Percentiles rank a stretch among this genome's conserved stretches.
Conservation (phyloP, 2,329 filamentous ascomycete genomes). For the Paracorniculantispora psalliotae region DNA sequence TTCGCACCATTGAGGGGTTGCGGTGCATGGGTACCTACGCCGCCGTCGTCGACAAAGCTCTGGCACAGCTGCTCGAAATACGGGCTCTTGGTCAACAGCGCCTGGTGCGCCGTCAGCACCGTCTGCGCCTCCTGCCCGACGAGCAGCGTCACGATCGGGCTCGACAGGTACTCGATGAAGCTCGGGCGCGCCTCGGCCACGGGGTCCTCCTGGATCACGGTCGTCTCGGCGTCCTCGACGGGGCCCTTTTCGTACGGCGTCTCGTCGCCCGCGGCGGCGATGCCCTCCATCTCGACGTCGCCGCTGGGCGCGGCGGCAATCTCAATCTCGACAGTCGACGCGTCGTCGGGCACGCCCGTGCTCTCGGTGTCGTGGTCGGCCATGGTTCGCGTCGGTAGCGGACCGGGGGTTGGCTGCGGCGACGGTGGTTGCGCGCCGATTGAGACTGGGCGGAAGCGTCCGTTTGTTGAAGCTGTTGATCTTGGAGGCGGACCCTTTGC, state of each 20-base stretch:
- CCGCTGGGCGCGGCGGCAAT: conserved; percentile 20
- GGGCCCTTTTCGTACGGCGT: conserved; percentile 28
- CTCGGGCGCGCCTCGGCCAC: conserved; percentile 32
- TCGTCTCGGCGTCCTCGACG: conserved; percentile 26
- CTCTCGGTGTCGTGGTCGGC: conserved; percentile 21
- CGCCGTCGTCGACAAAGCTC: conserved; percentile 55
- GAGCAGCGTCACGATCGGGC: conserved; percentile 64
- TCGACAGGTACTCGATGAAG: conserved; percentile 59
- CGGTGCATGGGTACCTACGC: conserved; percentile 41
- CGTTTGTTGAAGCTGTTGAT: no score
- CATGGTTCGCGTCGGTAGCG: no score
- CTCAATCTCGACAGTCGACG: conserved; percentile 17
- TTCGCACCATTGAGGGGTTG: background rate
- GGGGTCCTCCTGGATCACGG: conserved; percentile 32
- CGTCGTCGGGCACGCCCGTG: conserved; percentile 15
- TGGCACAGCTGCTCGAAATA: conserved; percentile 63
- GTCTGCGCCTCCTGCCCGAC: conserved; percentile 59
- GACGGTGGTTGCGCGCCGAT: background rate
- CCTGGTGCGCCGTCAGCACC: conserved; percentile 74
- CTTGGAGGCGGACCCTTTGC: no score
- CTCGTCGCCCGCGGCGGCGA: conserved; percentile 21
- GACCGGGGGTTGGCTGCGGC: background rate
- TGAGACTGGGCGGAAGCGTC: background rate
- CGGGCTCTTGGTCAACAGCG: conserved; percentile 67
- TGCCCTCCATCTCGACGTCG: conserved; percentile 37